Percentiles rank a stretch among this genome's conserved stretches.
Conservation (phyloP, 495 filamentous ascomycete species). For the Daldinia concentrica region DNA sequence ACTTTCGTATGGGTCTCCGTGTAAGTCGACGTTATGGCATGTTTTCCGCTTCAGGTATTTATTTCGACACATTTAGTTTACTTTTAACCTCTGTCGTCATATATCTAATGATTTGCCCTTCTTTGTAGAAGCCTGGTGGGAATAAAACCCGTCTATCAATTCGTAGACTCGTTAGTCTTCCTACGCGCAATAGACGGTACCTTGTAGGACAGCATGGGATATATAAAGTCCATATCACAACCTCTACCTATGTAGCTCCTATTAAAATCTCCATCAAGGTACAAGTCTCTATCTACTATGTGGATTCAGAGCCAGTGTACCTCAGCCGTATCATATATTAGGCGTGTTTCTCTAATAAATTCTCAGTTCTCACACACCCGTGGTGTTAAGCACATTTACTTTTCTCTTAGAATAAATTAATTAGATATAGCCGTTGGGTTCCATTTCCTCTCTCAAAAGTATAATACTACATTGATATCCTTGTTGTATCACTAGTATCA, state of each 20-base stretch:
- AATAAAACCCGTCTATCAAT: not conserved
- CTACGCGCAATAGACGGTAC: not conserved
- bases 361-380: not conserved
- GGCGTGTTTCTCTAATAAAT: not conserved
- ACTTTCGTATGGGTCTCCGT: too few relatives aligned
- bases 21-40: too few relatives aligned
- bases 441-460: not conserved
- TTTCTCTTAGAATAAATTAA: not conserved
- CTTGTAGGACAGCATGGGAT: not conserved
- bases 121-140: not conserved
- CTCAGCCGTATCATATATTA: not conserved
- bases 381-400: not conserved
- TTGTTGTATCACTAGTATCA: not conserved
- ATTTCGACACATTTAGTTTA: too few relatives aligned
- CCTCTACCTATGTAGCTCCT: not conserved
- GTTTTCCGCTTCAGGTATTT: too few relatives aligned
- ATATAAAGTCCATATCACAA: not conserved
- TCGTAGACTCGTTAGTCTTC: not conserved
- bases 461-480: not conserved
- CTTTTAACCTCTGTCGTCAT: too few relatives aligned
- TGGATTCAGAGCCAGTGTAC: not conserved
- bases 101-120: not conserved
- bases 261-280: not conserved
- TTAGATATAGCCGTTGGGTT: not conserved
- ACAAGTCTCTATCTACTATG: not conserved